Percentiles rank a stretch among this genome's conserved stretches.
phyloP scores from a whole-genome alignment of 495 filamentous ascomycete genomes.

The Tuber borchii region DNA sequence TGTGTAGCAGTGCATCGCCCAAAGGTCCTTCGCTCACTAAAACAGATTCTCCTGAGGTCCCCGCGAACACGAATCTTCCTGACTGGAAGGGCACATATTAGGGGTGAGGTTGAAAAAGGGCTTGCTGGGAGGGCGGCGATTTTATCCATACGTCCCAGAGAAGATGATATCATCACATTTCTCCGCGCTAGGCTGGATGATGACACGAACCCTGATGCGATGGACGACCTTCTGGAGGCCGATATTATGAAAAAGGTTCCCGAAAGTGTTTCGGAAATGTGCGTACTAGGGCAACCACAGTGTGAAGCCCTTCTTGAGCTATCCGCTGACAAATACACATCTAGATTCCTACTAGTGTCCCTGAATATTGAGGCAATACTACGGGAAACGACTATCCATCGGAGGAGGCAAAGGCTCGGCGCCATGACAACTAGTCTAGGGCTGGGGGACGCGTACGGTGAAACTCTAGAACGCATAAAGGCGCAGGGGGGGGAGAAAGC shows the following conservation, averaged over 20 bases:
- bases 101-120: neutral
- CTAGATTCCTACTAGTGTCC: neutral
- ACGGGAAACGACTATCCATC: neutral
- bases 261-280: neutral
- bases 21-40: slow-evolving; percentile 2
- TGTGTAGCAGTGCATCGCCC: neutral
- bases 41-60: neutral
- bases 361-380: neutral
- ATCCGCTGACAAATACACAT: neutral
- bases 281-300: neutral
- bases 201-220: neutral
- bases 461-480: neutral
- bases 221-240: neutral
- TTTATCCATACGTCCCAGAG: neutral
- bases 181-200: neutral
- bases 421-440: neutral
- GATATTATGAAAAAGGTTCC: neutral
- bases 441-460: neutral
- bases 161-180: neutral
- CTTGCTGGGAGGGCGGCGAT: neutral
- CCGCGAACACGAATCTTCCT: neutral
- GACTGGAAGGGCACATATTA: neutral
- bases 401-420: neutral
- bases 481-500: neutral
- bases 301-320: neutral